Percentiles rank a stretch among this genome's conserved stretches.
Conservation (phyloP, 108 stramenopile species). For the Nannochloropsis gaditana region DNA sequence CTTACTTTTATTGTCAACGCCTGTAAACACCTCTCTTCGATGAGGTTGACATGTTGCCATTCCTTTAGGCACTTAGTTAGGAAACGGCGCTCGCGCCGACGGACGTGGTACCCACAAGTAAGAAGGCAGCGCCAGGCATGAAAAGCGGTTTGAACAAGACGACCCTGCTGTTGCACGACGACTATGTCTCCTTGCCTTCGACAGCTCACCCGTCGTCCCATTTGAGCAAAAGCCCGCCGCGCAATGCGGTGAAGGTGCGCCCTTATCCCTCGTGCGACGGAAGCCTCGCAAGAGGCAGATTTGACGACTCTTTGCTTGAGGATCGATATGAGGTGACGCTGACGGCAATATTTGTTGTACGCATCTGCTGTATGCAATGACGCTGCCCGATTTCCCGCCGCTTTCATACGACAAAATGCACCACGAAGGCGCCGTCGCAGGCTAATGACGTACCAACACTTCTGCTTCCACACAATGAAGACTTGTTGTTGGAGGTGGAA, state of each 20-base stretch:
- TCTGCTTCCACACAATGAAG: background rate
- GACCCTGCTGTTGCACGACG: background rate
- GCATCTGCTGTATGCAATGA: no score
- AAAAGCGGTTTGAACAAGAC: background rate
- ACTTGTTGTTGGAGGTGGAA: background rate
- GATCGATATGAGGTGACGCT: no score
- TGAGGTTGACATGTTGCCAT: background rate
- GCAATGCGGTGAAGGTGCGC: background rate
- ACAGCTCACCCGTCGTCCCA: background rate
- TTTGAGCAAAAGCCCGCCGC: background rate
- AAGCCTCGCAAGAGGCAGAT: no score
- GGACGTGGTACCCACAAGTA: background rate
- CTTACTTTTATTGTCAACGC: background rate
- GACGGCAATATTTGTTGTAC: no score
- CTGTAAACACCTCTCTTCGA: background rate
- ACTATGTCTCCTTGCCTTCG: background rate
- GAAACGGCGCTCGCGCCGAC: background rate
- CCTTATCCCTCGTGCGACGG: background rate
- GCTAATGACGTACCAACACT: background rate
- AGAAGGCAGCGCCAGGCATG: background rate
- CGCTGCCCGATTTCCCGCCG: background rate
- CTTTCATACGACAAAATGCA: background rate
- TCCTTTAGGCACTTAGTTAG: background rate
- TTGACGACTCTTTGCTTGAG: no score
- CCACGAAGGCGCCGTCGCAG: background rate